Evolutionary conservation across 2,329 filamentous ascomycete species (phyloP), one percentile per base, ranked within the genome.

Genomic region (Didymosphaeria variabile): DNA sequence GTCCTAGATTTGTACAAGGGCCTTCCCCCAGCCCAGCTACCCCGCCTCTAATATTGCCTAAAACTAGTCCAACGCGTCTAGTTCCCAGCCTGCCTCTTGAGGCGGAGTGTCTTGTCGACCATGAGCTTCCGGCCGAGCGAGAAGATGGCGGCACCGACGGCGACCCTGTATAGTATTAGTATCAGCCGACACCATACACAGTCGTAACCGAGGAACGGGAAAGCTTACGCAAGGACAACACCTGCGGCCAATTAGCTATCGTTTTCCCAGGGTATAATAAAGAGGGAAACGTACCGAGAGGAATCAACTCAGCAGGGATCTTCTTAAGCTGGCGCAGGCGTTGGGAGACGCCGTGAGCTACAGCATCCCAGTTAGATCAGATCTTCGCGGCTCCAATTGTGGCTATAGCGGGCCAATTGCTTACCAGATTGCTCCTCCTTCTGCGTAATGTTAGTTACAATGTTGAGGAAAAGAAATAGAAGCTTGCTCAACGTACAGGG

Each of bases 281-380:
- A 47, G n/a, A n/a, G 31, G 17, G 38, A 8, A 29, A 83, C 88
- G 80, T 90, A 97, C 94, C 94, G 73, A 99, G 90, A 77, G 95
- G 95, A 72, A 94, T 88, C 87, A 99, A 87, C 87, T 99, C 95
- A 72, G 93, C 89, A 71, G 95, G 95, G 77, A 98, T 91, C 83
- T 90, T 89, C 87, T 91, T 94, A 77, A 97, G 86, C 79, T 89
- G 90, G 79, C 94, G 91, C 75, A 99, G 86, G 79, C 94, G 92
- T 86, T 98, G 95, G 70, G 94, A 97, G 82, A 98, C 89, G 75
- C 94, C 97, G 85, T 98, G 95, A 79, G 93, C 95, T 99, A 72
- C 40, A 15, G 34, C 19, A 21, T 49, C 34, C 26, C 21, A 13
- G 17, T 49, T 34, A 23, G 23, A 21, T 49, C 42, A 31, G 40